Evolutionary conservation across 768 basidiomycete genomes (phyloP).

Genomic region (Russula sp.): DNA sequence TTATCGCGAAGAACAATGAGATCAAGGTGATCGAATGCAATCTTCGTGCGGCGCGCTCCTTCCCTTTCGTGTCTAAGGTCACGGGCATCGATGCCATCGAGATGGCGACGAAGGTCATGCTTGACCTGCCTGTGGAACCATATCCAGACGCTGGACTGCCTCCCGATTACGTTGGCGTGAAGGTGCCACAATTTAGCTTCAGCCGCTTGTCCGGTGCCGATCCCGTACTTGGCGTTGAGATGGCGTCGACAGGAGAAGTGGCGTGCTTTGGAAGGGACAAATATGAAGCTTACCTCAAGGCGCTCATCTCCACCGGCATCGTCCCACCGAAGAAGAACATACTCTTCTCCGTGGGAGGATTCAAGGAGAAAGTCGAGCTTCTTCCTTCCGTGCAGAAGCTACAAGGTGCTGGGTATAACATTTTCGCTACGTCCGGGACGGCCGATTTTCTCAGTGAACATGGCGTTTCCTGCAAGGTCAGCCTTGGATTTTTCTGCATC

Average conservation of each 20-base stretch:
- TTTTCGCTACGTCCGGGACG: constrained; percentile 96
- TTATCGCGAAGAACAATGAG: constrained; percentile 99
- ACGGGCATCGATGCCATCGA: constrained; percentile 98
- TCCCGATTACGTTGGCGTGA: constrained; percentile 93
- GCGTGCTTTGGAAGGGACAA: constrained; percentile 98
- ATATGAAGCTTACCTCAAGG: constrained; percentile 98
- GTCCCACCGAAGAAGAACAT: constrained; percentile 96
- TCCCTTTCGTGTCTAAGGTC: constrained; percentile 99
- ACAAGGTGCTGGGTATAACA: constrained; percentile 88
- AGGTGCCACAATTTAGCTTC: constrained; percentile 99
- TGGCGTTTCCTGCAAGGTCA: constrained; percentile 91
- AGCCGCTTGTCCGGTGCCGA: constrained; percentile 95
- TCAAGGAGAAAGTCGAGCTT: constrained; percentile 95
- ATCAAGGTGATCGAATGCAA: constrained; percentile 99
- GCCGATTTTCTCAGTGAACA: constrained; percentile 98
- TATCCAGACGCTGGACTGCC: constrained; percentile 90
- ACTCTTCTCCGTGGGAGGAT: constrained; percentile 93
- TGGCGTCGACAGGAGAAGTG: constrained; percentile 99
- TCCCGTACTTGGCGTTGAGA: constrained; percentile 96
- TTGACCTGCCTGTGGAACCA: constrained; percentile 81
- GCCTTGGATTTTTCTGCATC: constrained; percentile 17
- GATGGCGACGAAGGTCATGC: constrained; percentile 98
- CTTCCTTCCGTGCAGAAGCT: constrained; percentile 94
- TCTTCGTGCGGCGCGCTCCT: constrained; percentile 93
- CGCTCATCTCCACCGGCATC: constrained; percentile 94